Evolutionary conservation across 805 yeast genomes (phyloP).

Genomic region (Wickerhamomyces ciferrii): DNA sequence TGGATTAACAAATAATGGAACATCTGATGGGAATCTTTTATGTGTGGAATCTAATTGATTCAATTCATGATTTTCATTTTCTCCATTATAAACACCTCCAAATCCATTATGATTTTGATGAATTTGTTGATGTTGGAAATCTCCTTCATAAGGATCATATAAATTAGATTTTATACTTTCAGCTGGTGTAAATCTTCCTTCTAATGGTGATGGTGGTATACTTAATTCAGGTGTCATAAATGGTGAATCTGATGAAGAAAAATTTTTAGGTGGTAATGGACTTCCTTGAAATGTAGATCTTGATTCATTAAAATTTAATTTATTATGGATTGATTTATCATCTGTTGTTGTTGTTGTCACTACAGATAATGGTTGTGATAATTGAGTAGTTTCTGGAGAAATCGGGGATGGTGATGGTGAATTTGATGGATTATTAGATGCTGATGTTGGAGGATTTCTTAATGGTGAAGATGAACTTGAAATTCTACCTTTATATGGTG

Average conservation of each 20-base stretch:
- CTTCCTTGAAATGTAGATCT: background rate
- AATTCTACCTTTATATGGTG: slow-evolving; percentile 3
- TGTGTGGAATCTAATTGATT: slow-evolving; percentile 1
- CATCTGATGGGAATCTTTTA: slow-evolving; percentile 26
- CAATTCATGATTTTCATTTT: background rate
- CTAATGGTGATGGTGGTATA: slow-evolving; percentile 1
- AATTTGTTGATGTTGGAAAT: slow-evolving; percentile 7
- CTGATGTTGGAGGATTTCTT: background rate
- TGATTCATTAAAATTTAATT: background rate
- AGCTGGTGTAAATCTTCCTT: background rate
- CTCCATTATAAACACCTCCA: slow-evolving; percentile 1
- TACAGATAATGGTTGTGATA: background rate
- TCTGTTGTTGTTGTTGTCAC: background rate
- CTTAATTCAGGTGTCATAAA: background rate
- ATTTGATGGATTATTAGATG: background rate
- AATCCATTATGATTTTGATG: slow-evolving; percentile 8
- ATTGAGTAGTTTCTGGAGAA: background rate
- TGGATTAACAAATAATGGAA: slow-evolving; percentile 52
- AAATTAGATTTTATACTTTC: slow-evolving; percentile 9
- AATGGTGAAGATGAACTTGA: background rate
- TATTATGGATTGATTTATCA: background rate
- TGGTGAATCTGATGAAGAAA: background rate
- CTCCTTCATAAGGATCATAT: slow-evolving; percentile 10
- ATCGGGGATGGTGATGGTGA: background rate
- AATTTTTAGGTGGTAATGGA: background rate